These are phyloP conservation scores for Urostyla sp. DNA, from an alignment of 73 alveolate genomes.

Conservation along the genomic window DNA sequence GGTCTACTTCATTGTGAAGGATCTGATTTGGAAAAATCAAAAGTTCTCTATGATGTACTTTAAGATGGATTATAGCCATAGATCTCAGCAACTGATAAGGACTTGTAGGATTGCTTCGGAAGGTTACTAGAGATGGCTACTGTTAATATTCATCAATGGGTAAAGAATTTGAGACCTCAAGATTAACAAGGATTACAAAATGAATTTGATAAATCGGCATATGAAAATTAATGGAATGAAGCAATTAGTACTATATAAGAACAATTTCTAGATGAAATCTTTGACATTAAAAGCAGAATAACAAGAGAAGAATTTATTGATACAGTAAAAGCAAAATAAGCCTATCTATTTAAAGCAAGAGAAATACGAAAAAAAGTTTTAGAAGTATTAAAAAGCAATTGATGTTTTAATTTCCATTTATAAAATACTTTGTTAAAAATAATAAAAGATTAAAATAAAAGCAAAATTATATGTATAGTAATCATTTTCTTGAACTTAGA, in stretches of 20 bases:
- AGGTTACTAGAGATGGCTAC: slow-evolving; percentile 30
- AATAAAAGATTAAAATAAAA: no score
- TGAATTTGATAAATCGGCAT: no score
- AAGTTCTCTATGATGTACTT: slow-evolving; percentile 9
- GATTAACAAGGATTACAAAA: no score
- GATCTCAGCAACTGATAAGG: slow-evolving; percentile 35
- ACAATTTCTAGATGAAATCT: slow-evolving; percentile 12
- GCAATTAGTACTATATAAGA: not conserved
- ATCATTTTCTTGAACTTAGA: no score
- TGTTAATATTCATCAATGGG: slow-evolving; percentile 18
- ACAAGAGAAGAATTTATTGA: slow-evolving; percentile 26
- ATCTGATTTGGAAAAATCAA: not conserved
- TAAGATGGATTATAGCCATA: slow-evolving; percentile 26
- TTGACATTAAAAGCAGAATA: slow-evolving; percentile 27
- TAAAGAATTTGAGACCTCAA: slow-evolving; percentile 22
- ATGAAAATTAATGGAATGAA: slow-evolving; percentile 30
- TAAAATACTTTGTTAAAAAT: no score
- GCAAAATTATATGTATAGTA: no score
- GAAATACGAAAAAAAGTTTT: slow-evolving; percentile 24
- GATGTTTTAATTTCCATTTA: no score
- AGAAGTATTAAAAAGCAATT: no score
- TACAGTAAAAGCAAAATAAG: not conserved
- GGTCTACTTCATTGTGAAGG: slow-evolving; percentile 34
- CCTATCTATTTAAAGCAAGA: slow-evolving; percentile 17
- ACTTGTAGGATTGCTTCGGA: slow-evolving; percentile 39